A percentile compares a stretch with the other conserved stretches of the same genome.
Evolutionary conservation across 257 asterid species (phyloP).

Genomic region (Solanum ahanhuiri): DNA sequence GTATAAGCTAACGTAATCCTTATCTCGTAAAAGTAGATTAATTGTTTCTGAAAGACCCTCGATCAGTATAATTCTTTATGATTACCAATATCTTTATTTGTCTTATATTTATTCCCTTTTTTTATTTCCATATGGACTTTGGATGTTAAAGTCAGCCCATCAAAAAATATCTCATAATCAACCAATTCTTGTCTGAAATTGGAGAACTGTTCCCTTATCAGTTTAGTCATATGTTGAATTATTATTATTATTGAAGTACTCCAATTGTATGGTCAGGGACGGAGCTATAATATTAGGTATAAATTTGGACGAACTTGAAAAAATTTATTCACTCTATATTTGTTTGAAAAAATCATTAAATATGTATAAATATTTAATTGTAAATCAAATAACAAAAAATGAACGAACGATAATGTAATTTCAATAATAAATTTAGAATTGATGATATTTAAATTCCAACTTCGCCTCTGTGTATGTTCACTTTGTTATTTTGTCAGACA

Average conservation of each 20-base stretch:
- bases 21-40: rapidly evolving
- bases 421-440: background rate
- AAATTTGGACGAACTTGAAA: rapidly evolving
- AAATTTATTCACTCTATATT: background rate
- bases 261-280: background rate
- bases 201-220: background rate
- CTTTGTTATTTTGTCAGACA: background rate
- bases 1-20: rapidly evolving
- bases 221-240: background rate
- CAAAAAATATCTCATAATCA: background rate
- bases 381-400: background rate
- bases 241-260: background rate
- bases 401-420: too few relatives aligned
- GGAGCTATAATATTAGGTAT: background rate
- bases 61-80: background rate
- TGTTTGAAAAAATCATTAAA: background rate
- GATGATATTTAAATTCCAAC: too few relatives aligned
- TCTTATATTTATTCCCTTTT: background rate
- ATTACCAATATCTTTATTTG: background rate
- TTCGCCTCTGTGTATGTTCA: too few relatives aligned
- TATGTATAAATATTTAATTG: background rate
- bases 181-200: background rate
- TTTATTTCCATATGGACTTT: background rate
- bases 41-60: background rate
- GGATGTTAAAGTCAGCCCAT: background rate